A percentile compares a stretch with the other conserved stretches of the same genome.
Conservation (phyloP, 2,329 filamentous ascomycete genomes). For the Xylariaceae sp. region DNA sequence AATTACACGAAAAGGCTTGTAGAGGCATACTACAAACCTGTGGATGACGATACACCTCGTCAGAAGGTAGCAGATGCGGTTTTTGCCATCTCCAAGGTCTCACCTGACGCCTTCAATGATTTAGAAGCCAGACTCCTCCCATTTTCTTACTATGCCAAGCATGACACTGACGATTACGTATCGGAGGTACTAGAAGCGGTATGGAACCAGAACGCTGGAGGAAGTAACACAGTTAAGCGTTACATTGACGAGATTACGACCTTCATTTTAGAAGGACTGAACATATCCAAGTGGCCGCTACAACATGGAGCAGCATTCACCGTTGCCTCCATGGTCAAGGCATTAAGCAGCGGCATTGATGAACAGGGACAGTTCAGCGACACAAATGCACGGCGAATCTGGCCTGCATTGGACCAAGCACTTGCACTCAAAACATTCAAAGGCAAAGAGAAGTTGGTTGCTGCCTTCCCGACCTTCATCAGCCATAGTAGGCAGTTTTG, state of each 20-base stretch:
- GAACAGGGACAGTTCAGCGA: conserved; percentile 56
- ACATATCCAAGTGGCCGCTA: conserved; percentile 81
- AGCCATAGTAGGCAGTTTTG: conserved; percentile 59
- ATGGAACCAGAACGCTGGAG: conserved; percentile 89
- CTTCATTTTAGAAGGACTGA: conserved; percentile 64
- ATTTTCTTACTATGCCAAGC: conserved; percentile 81
- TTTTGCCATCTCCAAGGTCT: conserved; percentile 76
- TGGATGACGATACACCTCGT: conserved; percentile 72
- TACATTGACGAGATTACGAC: conserved; percentile 79
- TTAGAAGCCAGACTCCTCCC: conserved; percentile 74
- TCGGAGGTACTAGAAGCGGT: conserved; percentile 76
- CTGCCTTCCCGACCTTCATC: conserved; percentile 75
- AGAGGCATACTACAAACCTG: conserved; percentile 68
- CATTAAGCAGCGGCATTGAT: conserved; percentile 58
- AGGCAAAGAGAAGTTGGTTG: conserved; percentile 81
- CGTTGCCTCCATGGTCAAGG: conserved; percentile 67
- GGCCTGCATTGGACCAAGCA: conserved; percentile 79
- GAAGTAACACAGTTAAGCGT: conserved; percentile 72
- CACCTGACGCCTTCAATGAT: conserved; percentile 80
- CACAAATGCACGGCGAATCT: conserved; percentile 60
- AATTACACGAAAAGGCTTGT: conserved; percentile 53
- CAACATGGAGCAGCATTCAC: conserved; percentile 85
- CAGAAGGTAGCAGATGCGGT: conserved; percentile 80
- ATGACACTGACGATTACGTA: conserved; percentile 79
- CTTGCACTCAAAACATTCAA: conserved; percentile 87